These are phyloP conservation scores for Pseudozyma flocculosa DNA, from an alignment of 1,284 basidiomycete genomes.

Conservation along the genomic window DNA sequence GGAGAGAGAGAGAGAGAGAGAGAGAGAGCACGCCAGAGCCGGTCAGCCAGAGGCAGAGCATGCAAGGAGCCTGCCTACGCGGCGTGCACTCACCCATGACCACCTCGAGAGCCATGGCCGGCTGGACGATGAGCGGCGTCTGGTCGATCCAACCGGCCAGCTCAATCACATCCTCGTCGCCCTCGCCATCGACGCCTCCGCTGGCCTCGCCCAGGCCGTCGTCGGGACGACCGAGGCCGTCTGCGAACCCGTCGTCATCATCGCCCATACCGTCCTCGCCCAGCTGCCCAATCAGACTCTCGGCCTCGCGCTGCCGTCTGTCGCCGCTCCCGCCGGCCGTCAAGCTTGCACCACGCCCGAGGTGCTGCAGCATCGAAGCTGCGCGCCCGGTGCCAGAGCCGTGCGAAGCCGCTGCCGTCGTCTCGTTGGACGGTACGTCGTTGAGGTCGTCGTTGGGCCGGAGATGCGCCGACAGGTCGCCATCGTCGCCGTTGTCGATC, in stretches of 20 bases:
- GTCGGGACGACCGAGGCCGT: not conserved
- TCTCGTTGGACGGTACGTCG: conserved; percentile 16
- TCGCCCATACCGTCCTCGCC: conserved; percentile 9
- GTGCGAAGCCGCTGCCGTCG: conserved; percentile 21
- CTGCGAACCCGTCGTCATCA: conserved; percentile 7
- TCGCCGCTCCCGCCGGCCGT: conserved; percentile 1
- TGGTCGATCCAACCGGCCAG: conserved; percentile 60
- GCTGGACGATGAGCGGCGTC: conserved; percentile 91
- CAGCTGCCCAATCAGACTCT: conserved; percentile 23
- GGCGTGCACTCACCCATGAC: conserved; percentile 87
- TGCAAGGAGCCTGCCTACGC: too few relatives aligned
- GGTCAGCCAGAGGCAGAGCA: too few relatives aligned
- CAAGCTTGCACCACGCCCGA: not conserved
- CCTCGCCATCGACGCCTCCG: conserved; percentile 39
- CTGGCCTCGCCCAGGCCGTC: conserved; percentile 27
- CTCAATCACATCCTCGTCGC: conserved; percentile 39
- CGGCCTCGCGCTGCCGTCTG: conserved; percentile 6
- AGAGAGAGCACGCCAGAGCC: too few relatives aligned
- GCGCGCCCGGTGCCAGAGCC: not conserved
- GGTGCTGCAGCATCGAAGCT: not conserved
- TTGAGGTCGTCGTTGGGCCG: conserved; percentile 19
- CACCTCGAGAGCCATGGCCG: conserved; percentile 88
- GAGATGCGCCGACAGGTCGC: not conserved
- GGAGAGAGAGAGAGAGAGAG: too few relatives aligned
- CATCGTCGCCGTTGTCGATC: not conserved